These are phyloP conservation scores for Boletus hoseneyae DNA, from an alignment of 1,284 basidiomycete species.

Conservation along the genomic window DNA sequence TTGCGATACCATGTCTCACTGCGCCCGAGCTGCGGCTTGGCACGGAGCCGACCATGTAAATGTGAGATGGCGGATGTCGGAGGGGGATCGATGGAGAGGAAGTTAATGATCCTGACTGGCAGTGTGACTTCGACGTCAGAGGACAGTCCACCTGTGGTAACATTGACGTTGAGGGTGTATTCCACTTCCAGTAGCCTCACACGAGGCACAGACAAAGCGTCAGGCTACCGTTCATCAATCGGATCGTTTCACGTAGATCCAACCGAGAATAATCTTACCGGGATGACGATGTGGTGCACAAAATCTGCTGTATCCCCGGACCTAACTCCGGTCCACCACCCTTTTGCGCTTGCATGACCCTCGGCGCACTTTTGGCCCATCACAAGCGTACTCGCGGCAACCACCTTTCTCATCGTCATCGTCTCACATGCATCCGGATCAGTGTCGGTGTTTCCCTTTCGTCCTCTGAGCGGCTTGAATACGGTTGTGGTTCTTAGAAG, in stretches of 20 bases:
- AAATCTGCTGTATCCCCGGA: slow-evolving; percentile 61
- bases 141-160: slow-evolving; percentile 62
- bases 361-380: slow-evolving; percentile 62
- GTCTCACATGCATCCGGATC: slow-evolving; percentile 61
- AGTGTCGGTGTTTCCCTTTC: slow-evolving; percentile 26
- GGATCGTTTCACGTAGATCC: slow-evolving; percentile 3
- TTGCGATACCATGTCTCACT: slow-evolving; percentile 32
- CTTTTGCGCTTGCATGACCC: slow-evolving; percentile 75
- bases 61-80: slow-evolving; percentile 39
- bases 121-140: slow-evolving; percentile 66
- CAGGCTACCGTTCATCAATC: slow-evolving; percentile 44
- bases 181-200: slow-evolving; percentile 78
- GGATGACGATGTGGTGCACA: slow-evolving; percentile 62
- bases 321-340: slow-evolving; percentile 84
- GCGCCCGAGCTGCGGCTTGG: slow-evolving; percentile 21
- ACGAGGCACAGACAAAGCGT: slow-evolving; percentile 73
- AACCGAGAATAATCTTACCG: slow-evolving; percentile 49
- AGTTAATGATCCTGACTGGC: slow-evolving; percentile 74
- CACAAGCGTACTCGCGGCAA: slow-evolving; percentile 64
- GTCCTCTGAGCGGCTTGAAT: slow-evolving; percentile 52
- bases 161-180: slow-evolving; percentile 71
- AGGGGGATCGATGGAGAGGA: slow-evolving; percentile 78
- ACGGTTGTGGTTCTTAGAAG: slow-evolving; percentile 73
- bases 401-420: slow-evolving; percentile 57
- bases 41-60: slow-evolving; percentile 16